Evolutionary conservation across 2,329 filamentous ascomycete species (phyloP).

Genomic region (Colletotrichum viniferum): DNA sequence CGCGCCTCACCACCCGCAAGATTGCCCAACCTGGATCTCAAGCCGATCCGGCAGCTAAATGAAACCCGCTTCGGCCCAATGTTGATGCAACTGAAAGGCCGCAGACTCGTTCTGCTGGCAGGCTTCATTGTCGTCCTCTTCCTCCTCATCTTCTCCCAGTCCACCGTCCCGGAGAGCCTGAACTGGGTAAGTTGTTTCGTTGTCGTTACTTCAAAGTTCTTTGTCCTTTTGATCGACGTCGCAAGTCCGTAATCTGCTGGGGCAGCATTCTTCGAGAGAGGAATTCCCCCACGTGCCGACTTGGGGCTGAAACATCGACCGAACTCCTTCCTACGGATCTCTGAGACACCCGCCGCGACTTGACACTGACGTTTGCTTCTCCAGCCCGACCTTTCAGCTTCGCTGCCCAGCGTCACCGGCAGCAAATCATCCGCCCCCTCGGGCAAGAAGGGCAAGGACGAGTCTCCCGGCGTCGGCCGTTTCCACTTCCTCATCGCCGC

Average conservation of each 20-base stretch:
- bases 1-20: neutral
- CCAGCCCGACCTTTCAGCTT: slow-evolving; percentile 19
- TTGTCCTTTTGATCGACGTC: neutral
- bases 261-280: neutral
- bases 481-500: slow-evolving; percentile 44
- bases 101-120: slow-evolving; percentile 15
- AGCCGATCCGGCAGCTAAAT: slow-evolving; percentile 16
- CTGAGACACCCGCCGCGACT: slow-evolving; percentile 3
- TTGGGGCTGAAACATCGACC: slow-evolving; percentile 11
- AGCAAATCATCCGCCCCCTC: slow-evolving; percentile 7
- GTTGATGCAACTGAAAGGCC: slow-evolving; percentile 20
- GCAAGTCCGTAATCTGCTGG: neutral
- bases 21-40: slow-evolving; percentile 9
- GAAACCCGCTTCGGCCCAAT: slow-evolving; percentile 14
- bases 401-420: slow-evolving; percentile 6
- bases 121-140: neutral
- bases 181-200: slow-evolving; percentile 19
- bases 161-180: slow-evolving; percentile 9
- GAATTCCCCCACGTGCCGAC: slow-evolving; percentile 6
- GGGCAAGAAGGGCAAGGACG: neutral
- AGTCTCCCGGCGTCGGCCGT: slow-evolving; percentile 3
- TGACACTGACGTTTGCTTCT: slow-evolving; percentile 14
- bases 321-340: neutral
- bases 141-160: slow-evolving; percentile 18
- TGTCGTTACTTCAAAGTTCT: neutral